A percentile compares a stretch with the other conserved stretches of the same genome.
phyloP scores from a whole-genome alignment of 2,329 filamentous ascomycete species.

The Penicillium sclerotigenum region DNA sequence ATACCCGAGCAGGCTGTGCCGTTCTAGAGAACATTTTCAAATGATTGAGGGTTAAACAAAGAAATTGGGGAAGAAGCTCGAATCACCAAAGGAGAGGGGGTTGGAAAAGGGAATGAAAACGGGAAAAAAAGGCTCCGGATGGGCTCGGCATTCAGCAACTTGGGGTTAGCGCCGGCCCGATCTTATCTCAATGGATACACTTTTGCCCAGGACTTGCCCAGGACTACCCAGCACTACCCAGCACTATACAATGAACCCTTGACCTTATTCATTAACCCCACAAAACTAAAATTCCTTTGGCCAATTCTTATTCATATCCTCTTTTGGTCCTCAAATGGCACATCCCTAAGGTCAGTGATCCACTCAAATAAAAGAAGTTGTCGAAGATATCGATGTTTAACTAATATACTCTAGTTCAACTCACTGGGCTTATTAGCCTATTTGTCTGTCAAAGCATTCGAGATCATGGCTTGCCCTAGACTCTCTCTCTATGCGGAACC shows the following conservation, averaged over 20 bases:
- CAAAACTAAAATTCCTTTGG: background rate
- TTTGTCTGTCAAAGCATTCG: background rate
- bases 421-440: background rate
- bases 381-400: background rate
- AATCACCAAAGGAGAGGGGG: conserved; percentile 10
- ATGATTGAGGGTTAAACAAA: conserved; percentile 18
- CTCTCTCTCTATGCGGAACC: background rate
- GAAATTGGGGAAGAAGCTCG: conserved; percentile 10
- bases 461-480: background rate
- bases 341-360: background rate
- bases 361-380: background rate
- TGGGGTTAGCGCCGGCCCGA: conserved; percentile 19
- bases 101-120: conserved; percentile 20
- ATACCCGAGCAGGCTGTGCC: conserved; percentile 43
- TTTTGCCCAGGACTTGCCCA: background rate
- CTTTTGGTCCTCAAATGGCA: background rate
- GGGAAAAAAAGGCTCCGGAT: conserved; percentile 37
- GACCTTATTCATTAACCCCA: background rate
- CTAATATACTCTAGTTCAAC: background rate
- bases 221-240: no score
- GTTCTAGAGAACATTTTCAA: conserved; percentile 43
- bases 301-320: conserved; percentile 3
- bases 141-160: conserved; percentile 31
- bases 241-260: conserved; percentile 1
- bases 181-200: conserved; percentile 19